Percentiles rank a stretch among this genome's conserved stretches.
phyloP scores from a whole-genome alignment of 2,329 filamentous ascomycete genomes.

The Fusarium illudens region DNA sequence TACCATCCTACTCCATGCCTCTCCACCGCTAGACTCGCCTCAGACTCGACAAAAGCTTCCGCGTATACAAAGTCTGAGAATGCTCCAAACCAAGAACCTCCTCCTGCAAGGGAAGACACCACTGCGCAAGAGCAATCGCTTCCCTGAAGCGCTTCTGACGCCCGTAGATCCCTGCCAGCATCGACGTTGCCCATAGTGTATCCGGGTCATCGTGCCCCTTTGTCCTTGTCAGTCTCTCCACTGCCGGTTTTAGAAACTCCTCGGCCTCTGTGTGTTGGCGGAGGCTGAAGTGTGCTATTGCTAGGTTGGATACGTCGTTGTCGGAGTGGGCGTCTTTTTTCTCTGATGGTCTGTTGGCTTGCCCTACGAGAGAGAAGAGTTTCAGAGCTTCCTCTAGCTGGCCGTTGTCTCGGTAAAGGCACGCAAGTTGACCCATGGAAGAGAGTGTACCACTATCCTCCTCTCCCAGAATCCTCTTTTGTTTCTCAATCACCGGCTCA shows the following conservation, averaged over 20 bases:
- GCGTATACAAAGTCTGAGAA: not conserved
- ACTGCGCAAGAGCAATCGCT: not conserved
- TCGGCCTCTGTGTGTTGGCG: not conserved
- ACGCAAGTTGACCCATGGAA: not conserved
- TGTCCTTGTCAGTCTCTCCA: not conserved
- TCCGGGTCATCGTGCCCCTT: not conserved
- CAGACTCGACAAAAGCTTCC: not conserved
- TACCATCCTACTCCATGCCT: not conserved
- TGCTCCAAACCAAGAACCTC: not conserved
- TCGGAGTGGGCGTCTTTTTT: not conserved
- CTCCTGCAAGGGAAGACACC: not conserved
- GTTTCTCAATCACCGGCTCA: not conserved
- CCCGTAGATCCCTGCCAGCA: not conserved
- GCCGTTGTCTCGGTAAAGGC: not conserved
- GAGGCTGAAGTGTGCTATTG: not conserved
- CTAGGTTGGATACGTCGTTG: not conserved
- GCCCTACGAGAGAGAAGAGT: not conserved
- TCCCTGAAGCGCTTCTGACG: not conserved
- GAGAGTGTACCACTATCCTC: not conserved
- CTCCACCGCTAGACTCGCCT: not conserved
- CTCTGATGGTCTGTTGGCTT: not conserved
- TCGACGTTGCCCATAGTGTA: not conserved
- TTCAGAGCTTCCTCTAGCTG: not conserved
- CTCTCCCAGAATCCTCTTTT: not conserved
- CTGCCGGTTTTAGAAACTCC: not conserved